These are phyloP conservation scores for Leccinum pallidistipes DNA, from an alignment of 1,284 basidiomycete genomes.

Conservation along the genomic window DNA sequence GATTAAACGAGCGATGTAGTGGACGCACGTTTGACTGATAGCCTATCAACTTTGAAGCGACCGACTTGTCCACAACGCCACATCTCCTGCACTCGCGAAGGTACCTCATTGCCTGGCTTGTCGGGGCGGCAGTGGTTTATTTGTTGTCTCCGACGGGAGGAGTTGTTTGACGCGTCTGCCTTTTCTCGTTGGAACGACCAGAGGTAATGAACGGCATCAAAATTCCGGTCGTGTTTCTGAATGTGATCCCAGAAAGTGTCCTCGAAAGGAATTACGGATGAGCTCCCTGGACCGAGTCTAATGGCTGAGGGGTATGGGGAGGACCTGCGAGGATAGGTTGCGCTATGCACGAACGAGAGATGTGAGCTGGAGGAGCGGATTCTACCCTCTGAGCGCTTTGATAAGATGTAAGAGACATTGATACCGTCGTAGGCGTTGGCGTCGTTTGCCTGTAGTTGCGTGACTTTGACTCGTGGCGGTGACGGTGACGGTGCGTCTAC, in stretches of 20 bases:
- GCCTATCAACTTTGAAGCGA: conserved; percentile 58
- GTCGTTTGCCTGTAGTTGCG: conserved; percentile 20
- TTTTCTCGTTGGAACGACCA: conserved; percentile 69
- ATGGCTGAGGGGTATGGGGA: conserved; percentile 24
- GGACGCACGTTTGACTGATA: conserved; percentile 48
- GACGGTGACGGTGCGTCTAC: conserved; percentile 15
- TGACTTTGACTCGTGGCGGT: conserved; percentile 18
- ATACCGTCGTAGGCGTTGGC: conserved; percentile 38
- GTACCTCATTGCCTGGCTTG: conserved; percentile 39
- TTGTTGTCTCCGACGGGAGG: conserved; percentile 23
- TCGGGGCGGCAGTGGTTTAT: conserved; percentile 20
- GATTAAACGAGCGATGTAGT: neutral
- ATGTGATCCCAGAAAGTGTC: conserved; percentile 61
- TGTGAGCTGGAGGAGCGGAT: conserved; percentile 36
- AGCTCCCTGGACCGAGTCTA: conserved; percentile 47
- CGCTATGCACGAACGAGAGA: conserved; percentile 38
- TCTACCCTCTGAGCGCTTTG: conserved; percentile 31
- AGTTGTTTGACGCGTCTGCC: conserved; percentile 36
- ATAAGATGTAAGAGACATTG: conserved; percentile 46
- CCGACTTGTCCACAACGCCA: conserved; percentile 71
- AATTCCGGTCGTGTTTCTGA: conserved; percentile 48
- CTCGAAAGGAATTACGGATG: conserved; percentile 49
- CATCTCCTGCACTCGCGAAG: conserved; percentile 56
- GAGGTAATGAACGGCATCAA: conserved; percentile 44
- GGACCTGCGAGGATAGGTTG: conserved; percentile 7